A percentile compares a stretch with the other conserved stretches of the same genome.
Conservation (phyloP, 257 asterid genomes). For the Hygrophila difformis region DNA sequence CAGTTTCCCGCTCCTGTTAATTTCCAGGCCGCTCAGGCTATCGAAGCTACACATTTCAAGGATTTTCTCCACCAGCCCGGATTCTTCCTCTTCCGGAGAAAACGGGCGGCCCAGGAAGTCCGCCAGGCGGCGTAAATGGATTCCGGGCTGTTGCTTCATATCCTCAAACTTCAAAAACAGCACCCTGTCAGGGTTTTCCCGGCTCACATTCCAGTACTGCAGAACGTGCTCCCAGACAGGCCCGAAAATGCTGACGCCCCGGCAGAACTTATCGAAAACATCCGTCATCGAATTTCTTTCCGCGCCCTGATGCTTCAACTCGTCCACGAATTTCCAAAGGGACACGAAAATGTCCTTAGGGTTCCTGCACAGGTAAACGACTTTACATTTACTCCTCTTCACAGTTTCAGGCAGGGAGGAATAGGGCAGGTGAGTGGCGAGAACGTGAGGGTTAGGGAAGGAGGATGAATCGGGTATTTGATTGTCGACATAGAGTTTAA, state of each 20-base stretch:
- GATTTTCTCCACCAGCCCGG: conserved; percentile 28
- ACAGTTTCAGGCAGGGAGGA: conserved; percentile 25
- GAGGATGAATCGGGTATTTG: conserved; percentile 25
- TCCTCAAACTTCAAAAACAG: conserved; percentile 38
- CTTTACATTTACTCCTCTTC: conserved; percentile 15
- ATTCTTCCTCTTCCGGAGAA: conserved; percentile 27
- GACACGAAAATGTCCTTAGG: conserved; percentile 48
- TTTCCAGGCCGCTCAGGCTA: conserved; percentile 23
- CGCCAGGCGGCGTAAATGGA: conserved; percentile 22
- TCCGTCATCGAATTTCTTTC: conserved; percentile 16
- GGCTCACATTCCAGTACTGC: conserved; percentile 29
- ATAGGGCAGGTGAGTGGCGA: conserved; percentile 32
- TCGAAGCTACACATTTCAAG: conserved; percentile 32
- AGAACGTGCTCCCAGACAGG: conserved; percentile 47
- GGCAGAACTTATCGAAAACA: conserved; percentile 29
- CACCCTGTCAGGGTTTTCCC: conserved; percentile 17
- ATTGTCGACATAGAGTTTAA: conserved; percentile 20
- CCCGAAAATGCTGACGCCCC: conserved; percentile 34
- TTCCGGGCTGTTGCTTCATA: conserved; percentile 22
- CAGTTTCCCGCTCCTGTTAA: conserved; percentile 31
- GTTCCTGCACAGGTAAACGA: conserved; percentile 45
- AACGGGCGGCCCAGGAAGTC: conserved; percentile 33
- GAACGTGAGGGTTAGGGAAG: conserved; percentile 18
- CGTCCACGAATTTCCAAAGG: conserved; percentile 40
- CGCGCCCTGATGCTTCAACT: conserved; percentile 13